phyloP scores from a whole-genome alignment of 2,329 filamentous ascomycete species.

The Fusarium marasasianum region DNA sequence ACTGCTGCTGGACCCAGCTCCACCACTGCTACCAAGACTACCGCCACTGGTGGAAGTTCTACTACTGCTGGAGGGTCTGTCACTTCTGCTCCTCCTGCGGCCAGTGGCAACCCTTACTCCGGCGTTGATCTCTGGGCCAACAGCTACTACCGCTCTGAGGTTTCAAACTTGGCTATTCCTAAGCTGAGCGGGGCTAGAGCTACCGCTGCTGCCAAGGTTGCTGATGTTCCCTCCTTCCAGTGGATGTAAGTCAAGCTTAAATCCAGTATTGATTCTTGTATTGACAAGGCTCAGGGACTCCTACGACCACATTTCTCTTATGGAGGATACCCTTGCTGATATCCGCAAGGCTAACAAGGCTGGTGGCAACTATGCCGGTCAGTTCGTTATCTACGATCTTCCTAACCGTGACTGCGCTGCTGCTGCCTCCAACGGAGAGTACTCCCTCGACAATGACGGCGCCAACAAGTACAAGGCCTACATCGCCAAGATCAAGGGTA shows the following conservation, averaged over 20 bases:
- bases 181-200: constrained; percentile 65
- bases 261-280: rapidly evolving
- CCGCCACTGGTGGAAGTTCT: constrained; percentile 4
- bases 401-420: constrained; percentile 68
- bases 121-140: constrained; percentile 64
- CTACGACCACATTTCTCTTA: constrained; percentile 57
- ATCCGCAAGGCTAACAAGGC: constrained; percentile 52
- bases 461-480: constrained; percentile 64
- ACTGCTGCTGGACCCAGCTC: constrained; percentile 22
- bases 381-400: constrained; percentile 66
- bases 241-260: constrained; percentile 54
- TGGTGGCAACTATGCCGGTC: constrained; percentile 54
- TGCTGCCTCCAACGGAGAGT: constrained; percentile 66
- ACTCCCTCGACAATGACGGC: constrained; percentile 59
- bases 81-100: constrained; percentile 41
- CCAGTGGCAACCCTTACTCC: constrained; percentile 63
- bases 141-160: constrained; percentile 64
- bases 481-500: constrained; percentile 59
- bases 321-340: constrained; percentile 57
- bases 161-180: constrained; percentile 67
- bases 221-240: constrained; percentile 62
- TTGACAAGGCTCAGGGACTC: constrained; percentile 55
- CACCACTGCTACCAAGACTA: constrained; percentile 15
- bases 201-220: constrained; percentile 61
- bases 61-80: constrained; percentile 28